Evolutionary conservation across 805 yeast species (phyloP), one percentile per base, ranked within the genome.

Genomic region (Ogataea parapolymorpha): DNA sequence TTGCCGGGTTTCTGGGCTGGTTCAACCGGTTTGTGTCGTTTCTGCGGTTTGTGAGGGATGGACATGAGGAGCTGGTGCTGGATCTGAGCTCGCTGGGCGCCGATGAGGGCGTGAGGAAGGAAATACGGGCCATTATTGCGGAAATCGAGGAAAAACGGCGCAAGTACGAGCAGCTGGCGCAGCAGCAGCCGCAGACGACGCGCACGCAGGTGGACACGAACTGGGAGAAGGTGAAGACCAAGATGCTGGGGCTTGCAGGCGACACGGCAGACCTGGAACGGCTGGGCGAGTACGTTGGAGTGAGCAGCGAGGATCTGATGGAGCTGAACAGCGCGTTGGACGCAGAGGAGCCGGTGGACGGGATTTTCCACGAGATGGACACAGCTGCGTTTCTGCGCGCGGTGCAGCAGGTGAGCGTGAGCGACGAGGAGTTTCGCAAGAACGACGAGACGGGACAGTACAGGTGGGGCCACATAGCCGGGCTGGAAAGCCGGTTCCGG

Each of bases 1-100:
- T 91, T 63, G 78, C 80, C 37, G 79, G 80, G 4, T 65, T 93
- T 38, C 72, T 87, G 32, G 61, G 62, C 5, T 91, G 97, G 97
- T 69, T 87, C 32, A 79, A 84, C 44, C 66, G 70, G 14, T 78
- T 88, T 38, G 66, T 89, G 20, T 65, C 68, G 10, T 77, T 86
- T 46, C 64, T 90, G 37, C 74, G 85, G 42, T 67, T 70, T 38
- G 86, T 90, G 42, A 80, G 73, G 54, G 64, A 53, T 10, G 66
- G 67, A 4, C 56, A 65, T 6, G 63, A 62, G 1, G 61, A 58
- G 13, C 64, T 70, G 34, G 63, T 70, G 41, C 51, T 85, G 4
- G 75, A 78, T 47, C 56, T 86, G 23, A 59, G 55, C 3, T 50
- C 50, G 1, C 45, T 77, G 25, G 41, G 37, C 3, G 67, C 75